Conservation (phyloP, 805 yeast species). For the Candida tallmaniae region DNA sequence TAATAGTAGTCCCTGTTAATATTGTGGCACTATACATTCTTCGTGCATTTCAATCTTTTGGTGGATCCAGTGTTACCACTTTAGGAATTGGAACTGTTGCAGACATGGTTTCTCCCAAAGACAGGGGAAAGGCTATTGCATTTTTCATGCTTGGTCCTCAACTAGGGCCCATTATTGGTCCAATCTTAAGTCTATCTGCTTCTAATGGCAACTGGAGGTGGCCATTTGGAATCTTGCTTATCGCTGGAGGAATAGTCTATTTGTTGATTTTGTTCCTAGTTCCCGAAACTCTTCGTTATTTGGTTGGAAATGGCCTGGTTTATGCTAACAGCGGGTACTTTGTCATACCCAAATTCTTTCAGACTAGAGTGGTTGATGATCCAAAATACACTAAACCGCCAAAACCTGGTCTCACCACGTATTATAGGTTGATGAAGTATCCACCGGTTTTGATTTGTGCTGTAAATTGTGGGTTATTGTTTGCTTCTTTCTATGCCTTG, state of each 20-base stretch:
- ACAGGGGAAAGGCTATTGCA: conserved; percentile 29
- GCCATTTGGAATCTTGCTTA: conserved; percentile 29
- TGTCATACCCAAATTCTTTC: conserved; percentile 24
- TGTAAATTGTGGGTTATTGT: conserved; percentile 44
- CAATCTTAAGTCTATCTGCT: conserved; percentile 25
- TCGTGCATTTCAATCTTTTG: conserved; percentile 33
- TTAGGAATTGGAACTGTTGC: conserved; percentile 36
- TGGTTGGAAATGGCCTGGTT: conserved; percentile 34
- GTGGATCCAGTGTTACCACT: conserved; percentile 33
- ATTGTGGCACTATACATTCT: conserved; percentile 26
- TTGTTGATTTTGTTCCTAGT: conserved; percentile 22
- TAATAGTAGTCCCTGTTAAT: conserved; percentile 27
- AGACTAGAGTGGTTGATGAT: conserved; percentile 18
- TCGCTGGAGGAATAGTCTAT: conserved; percentile 22
- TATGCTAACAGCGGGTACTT: conserved; percentile 16
- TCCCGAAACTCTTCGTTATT: conserved; percentile 37
- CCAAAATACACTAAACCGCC: conserved; percentile 42
- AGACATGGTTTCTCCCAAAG: conserved; percentile 26
- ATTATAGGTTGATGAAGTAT: conserved; percentile 32
- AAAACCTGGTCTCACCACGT: conserved; percentile 36
- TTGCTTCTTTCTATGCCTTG: conserved; percentile 51
- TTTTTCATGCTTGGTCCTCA: conserved; percentile 37
- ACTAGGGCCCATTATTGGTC: conserved; percentile 36
- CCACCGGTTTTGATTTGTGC: conserved; percentile 46
- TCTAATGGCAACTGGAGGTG: conserved; percentile 28